Evolutionary conservation across 1,284 basidiomycete species (phyloP).

Genomic region (Moesziomyces antarcticus): DNA sequence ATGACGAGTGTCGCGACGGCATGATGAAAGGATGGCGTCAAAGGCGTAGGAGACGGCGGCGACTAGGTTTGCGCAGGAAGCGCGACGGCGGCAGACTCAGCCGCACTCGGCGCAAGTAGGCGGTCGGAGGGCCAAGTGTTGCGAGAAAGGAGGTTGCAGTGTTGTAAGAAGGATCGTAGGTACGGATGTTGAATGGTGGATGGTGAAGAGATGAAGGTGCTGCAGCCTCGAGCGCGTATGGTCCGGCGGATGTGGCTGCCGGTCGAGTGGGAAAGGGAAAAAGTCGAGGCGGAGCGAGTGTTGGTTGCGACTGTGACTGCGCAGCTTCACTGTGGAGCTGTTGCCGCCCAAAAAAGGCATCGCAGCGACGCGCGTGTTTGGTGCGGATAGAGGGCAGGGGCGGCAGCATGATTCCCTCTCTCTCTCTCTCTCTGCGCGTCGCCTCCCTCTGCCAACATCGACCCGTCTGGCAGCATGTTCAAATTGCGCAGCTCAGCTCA

Average conservation of each 20-base stretch:
- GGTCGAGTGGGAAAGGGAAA: not conserved
- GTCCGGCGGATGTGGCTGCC: not conserved
- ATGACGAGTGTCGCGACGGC: constrained; percentile 34
- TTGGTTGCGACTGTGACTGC: constrained; percentile 1
- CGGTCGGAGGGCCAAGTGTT: not conserved
- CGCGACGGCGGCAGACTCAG: constrained; percentile 17
- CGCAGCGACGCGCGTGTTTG: not conserved
- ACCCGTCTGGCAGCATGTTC: no score
- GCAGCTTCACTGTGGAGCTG: not conserved
- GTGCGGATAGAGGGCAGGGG: not conserved
- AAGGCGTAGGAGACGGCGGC: no score
- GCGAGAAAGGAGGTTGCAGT: not conserved
- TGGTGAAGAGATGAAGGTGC: not conserved
- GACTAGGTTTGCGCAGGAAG: not conserved
- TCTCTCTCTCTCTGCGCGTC: not conserved
- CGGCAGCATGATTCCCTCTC: no score
- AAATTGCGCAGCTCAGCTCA: not conserved
- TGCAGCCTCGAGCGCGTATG: not conserved
- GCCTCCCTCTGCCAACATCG: no score
- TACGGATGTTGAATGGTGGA: not conserved
- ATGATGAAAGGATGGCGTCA: constrained; percentile 7
- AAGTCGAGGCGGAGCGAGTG: not conserved
- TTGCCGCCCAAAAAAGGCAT: no score
- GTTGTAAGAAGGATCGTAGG: no score
- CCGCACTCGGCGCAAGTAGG: constrained; percentile 2